Evolutionary conservation across 768 basidiomycete genomes (phyloP).

Genomic region (Hericium alpestre): DNA sequence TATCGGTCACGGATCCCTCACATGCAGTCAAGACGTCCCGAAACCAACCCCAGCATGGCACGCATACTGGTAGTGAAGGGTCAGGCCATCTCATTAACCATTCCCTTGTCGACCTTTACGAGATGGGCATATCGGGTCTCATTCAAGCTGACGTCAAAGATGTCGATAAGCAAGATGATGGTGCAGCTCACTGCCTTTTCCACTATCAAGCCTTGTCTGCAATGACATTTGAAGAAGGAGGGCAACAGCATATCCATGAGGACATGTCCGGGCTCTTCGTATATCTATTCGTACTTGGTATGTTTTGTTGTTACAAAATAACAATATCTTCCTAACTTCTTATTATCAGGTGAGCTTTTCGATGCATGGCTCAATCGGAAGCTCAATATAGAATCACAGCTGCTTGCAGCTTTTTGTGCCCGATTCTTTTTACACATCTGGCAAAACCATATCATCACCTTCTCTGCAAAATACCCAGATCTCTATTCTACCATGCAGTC

Average conservation of each 20-base stretch:
- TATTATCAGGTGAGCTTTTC: slow-evolving; percentile 12
- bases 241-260: neutral
- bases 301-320: no score
- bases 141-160: slow-evolving; percentile 16
- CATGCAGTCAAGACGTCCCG: slow-evolving; percentile 17
- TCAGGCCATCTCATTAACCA: slow-evolving; percentile 14
- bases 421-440: slow-evolving; percentile 17
- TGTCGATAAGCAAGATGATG: slow-evolving; percentile 23
- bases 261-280: slow-evolving; percentile 18
- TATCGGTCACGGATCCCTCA: slow-evolving; percentile 11
- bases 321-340: no score
- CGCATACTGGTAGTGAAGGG: slow-evolving; percentile 17
- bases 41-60: slow-evolving; percentile 19
- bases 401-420: slow-evolving; percentile 14
- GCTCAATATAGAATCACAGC: slow-evolving; percentile 11
- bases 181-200: slow-evolving; percentile 18
- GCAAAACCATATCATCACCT: slow-evolving; percentile 8
- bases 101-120: slow-evolving; percentile 14
- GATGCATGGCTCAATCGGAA: slow-evolving; percentile 19
- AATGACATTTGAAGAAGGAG: slow-evolving; percentile 1
- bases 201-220: slow-evolving; percentile 14
- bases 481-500: slow-evolving; percentile 14
- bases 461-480: slow-evolving; percentile 13
- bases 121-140: slow-evolving; percentile 7
- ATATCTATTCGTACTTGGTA: slow-evolving; percentile 13